Evolutionary conservation across 192 early-diverging fungal genomes (phyloP), one percentile per base, ranked within the genome.

Genomic region (Linderina pennispora): DNA sequence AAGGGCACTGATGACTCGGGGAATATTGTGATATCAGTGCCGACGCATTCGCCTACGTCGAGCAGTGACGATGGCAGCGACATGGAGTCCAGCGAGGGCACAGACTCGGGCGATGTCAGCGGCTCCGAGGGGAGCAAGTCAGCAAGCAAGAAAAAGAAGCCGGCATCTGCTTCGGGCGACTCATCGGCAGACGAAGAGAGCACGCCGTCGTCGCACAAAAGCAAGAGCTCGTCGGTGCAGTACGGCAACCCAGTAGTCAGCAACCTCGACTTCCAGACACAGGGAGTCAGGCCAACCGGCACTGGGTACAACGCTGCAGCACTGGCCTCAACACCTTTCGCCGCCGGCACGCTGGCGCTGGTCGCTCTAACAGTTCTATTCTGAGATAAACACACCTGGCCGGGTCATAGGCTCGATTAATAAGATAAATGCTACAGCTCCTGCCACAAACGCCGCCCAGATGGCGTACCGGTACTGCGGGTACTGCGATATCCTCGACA

Each of bases 401-500:
- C 66, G 41, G 1, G 66, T 70, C 66, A 70, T 70, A 1, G 66
- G 66, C 48, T 70, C 66, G 26, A 62, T 58, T 46, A 70, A 20
- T 22, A 58, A 23, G 1, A 41, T 7, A 18, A 70, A 57, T 0
- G 46, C 66, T 2, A 43, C 24, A 0, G 56, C 36, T 0, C 66
- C 66, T 5, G 41, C 32, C 0, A 45, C 50, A 70, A 62, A 62
- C 2, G 31, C 50, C n/a, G 48, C 8, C 58, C 53, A 61, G 17
- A 70, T 25, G 17, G 39, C 21, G 16, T 62, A 62, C 34, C 36
- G 45, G 18, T 40, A 25, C 32, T 23, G 26, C 0, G 36, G 28
- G 36, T 46, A 24, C 7, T 33, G 33, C 17, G 17, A 2, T 2
- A 45, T 21, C 9, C 55, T 23, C 1, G 21, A 3, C 1, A 54